Conservation (phyloP, 257 asterid species). For the Phtheirospermum japonicum region DNA sequence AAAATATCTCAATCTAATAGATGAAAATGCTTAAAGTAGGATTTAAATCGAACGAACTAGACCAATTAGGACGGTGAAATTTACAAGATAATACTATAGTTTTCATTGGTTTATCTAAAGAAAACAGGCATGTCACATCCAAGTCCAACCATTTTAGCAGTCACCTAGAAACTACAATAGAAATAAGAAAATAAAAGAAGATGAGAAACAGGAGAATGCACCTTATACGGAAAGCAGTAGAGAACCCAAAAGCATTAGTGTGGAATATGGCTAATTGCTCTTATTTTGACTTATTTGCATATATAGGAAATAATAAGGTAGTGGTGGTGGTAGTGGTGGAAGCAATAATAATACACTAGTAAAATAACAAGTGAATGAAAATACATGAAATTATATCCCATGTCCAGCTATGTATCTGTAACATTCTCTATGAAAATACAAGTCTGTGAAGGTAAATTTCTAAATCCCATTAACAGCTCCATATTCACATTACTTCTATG, state of each 20-base stretch:
- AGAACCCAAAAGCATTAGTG: neutral
- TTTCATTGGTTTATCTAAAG: neutral
- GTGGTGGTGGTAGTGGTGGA: neutral
- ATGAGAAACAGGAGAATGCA: neutral
- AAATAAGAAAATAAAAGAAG: neutral
- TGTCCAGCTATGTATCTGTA: neutral
- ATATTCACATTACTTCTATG: neutral
- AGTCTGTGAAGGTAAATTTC: neutral
- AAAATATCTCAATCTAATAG: neutral
- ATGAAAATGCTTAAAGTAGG: neutral
- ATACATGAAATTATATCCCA: neutral
- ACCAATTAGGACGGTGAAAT: neutral
- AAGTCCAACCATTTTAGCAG: neutral
- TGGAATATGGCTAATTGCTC: neutral
- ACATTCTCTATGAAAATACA: neutral
- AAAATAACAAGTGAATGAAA: neutral
- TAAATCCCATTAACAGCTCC: slow-evolving; percentile 8
- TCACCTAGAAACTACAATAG: neutral
- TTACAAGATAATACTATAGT: neutral
- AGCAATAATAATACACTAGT: neutral
- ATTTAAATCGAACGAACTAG: neutral
- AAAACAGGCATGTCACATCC: neutral
- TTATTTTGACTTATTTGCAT: neutral
- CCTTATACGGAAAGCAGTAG: neutral
- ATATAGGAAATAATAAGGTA: neutral